phyloP scores from a whole-genome alignment of 2,329 filamentous ascomycete species.

The Hyphodiscus sp. region DNA sequence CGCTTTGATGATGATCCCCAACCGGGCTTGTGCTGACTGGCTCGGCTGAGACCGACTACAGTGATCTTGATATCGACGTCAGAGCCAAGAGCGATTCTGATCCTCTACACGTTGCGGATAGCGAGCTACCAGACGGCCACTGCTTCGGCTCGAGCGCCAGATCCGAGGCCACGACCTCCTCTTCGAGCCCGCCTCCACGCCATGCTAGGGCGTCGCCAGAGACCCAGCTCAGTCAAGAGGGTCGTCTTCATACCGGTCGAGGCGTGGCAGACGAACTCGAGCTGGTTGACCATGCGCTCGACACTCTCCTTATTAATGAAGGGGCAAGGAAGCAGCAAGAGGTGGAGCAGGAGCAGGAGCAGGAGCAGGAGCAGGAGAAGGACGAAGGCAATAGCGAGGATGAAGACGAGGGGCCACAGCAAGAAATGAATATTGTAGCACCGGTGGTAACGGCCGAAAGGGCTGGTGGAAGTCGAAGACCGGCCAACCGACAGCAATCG shows the following conservation, averaged over 20 bases:
- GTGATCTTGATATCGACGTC: too few relatives aligned
- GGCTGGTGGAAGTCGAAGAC: conserved; percentile 6
- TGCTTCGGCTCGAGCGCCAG: too few relatives aligned
- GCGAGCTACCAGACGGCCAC: too few relatives aligned
- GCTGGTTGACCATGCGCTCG: conserved; percentile 7
- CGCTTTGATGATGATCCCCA: too few relatives aligned
- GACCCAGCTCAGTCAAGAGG: conserved; percentile 5
- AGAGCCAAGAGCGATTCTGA: too few relatives aligned
- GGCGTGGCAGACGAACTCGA: conserved; percentile 11
- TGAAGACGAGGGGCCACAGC: conserved; percentile 3
- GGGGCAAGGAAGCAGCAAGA: conserved; percentile 5
- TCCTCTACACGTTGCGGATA: too few relatives aligned
- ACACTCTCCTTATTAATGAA: conserved; percentile 6
- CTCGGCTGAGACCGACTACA: not conserved
- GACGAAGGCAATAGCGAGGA: conserved; percentile 6
- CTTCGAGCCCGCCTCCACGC: not conserved
- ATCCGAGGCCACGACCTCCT: not conserved
- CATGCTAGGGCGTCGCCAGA: not conserved
- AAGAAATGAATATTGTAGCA: conserved; percentile 10
- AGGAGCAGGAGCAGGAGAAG: conserved; percentile 9
- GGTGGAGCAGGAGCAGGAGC: conserved; percentile 8
- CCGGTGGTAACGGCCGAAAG: conserved; percentile 7
- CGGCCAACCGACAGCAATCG: conserved; percentile 8
- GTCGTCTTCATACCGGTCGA: conserved; percentile 12
- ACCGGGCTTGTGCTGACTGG: not conserved